phyloP scores from a whole-genome alignment of 139 green algal species.

The Eudorina sp. region DNA sequence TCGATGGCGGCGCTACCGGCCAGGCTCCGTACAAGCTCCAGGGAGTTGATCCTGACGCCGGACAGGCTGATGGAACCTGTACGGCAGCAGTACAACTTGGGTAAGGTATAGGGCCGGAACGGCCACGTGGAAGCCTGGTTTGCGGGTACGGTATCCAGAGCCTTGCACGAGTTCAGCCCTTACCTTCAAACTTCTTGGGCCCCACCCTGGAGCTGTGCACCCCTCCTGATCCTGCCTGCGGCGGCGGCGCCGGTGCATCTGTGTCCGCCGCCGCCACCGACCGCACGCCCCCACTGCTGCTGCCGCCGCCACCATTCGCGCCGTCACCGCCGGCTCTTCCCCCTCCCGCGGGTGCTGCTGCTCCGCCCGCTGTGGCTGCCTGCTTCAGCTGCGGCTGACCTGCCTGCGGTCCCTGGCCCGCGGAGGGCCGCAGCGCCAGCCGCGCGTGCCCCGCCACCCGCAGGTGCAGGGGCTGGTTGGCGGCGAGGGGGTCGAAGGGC shows the following conservation, averaged over 20 bases:
- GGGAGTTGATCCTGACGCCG: slow-evolving; percentile 65
- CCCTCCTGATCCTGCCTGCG: background rate
- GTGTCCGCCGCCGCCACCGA: background rate
- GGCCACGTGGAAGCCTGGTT: no score
- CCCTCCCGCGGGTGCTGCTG: no score
- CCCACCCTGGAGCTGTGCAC: background rate
- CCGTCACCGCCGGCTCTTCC: background rate
- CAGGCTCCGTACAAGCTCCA: slow-evolving; percentile 60
- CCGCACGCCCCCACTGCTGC: background rate
- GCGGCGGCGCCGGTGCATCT: background rate
- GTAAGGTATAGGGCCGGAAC: background rate
- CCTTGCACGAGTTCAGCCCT: no score
- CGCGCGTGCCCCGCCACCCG: slow-evolving; percentile 12
- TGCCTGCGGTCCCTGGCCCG: no score
- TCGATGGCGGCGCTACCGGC: slow-evolving; percentile 46
- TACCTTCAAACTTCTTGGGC: background rate
- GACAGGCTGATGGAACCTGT: slow-evolving; percentile 61
- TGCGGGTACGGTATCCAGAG: no score
- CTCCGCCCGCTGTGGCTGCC: no score
- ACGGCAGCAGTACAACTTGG: background rate
- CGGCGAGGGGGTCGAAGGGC: slow-evolving; percentile 47
- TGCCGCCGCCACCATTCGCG: background rate
- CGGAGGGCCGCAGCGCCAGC: slow-evolving; percentile 27
- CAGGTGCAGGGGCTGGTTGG: slow-evolving; percentile 49
- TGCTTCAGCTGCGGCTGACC: no score